phyloP scores from a whole-genome alignment of 2,329 filamentous ascomycete genomes.

The Colletotrichum acutatum region DNA sequence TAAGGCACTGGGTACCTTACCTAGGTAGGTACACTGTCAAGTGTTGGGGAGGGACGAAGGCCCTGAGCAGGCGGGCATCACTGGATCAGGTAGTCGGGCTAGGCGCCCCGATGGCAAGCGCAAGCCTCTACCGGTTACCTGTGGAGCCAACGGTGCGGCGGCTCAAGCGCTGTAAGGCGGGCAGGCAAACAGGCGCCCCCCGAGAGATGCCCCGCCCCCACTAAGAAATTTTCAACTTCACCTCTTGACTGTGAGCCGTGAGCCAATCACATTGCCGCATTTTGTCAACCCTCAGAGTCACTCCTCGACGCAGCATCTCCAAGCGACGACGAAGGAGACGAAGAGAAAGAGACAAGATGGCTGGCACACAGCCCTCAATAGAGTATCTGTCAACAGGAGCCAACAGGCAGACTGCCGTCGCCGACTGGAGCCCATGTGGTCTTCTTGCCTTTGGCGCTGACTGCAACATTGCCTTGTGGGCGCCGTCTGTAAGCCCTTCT shows the following conservation, averaged over 20 bases:
- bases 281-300: slow-evolving; percentile 47
- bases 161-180: slow-evolving; percentile 28
- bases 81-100: not conserved
- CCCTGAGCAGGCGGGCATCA: not conserved
- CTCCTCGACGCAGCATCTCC: slow-evolving; percentile 33
- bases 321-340: not conserved
- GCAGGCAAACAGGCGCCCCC: not conserved
- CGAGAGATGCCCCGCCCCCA: slow-evolving; percentile 15
- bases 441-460: slow-evolving; percentile 90
- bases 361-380: slow-evolving; percentile 45
- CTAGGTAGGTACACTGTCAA: not conserved
- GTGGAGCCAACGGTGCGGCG: slow-evolving; percentile 31
- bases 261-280: slow-evolving; percentile 50
- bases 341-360: slow-evolving; percentile 36
- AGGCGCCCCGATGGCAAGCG: not conserved
- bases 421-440: slow-evolving; percentile 84
- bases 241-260: slow-evolving; percentile 14
- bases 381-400: slow-evolving; percentile 81
- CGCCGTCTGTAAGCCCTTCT: slow-evolving; percentile 57
- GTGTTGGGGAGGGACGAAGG: not conserved
- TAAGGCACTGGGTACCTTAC: slow-evolving; percentile 1
- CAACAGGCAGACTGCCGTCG: slow-evolving; percentile 88
- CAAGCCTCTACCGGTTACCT: slow-evolving; percentile 6
- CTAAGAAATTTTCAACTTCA: slow-evolving; percentile 37
- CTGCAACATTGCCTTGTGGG: slow-evolving; percentile 89